Evolutionary conservation across 1,139 yeast species (phyloP), one percentile per base, ranked within the genome.

Genomic region (Suhomyces ambrosiae): DNA sequence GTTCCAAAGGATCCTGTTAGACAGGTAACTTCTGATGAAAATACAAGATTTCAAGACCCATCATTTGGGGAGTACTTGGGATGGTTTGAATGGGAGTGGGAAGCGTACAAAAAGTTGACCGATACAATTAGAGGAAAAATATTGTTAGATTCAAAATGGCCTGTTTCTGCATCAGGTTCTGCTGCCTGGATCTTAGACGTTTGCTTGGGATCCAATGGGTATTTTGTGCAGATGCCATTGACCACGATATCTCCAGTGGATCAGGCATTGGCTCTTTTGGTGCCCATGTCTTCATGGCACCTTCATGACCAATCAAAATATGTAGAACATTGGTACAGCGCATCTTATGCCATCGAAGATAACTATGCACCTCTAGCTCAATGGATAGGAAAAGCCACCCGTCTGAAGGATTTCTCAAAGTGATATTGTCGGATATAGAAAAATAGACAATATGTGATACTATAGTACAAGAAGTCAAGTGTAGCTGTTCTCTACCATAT

Each of bases 221-320:
- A 38, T 18, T 38, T 34, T 32, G 35, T 38, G 4, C 35, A 35
- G 8, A 35, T 30, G 28, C 42, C 42, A 7, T 27, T 38, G 3
- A 15, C 35, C 5, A 38, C 30, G 5, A 32, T 35, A 13, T 38
- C 42, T 9, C 30, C 35, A 7, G 42, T 27, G 7, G 42, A 38
- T 19, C 36, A 32, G 14, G 42, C 38, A 1, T 28, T 38, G 27
- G 36, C 42, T 6, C 33, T 38, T 14, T 29, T 38, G 14, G 38
- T 38, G 12, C 42, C 42, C 5, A 38, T 38, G 42, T 31, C 42
- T 2, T 34, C 38, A 9, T 38, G 42, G 42, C 42, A 38, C 13
- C 23, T 38, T 10, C 37, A 35, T 21, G 33, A 38, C 27, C 42
- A 38, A 17, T 30, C 34, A 5, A 16, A 25, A n/a, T 13, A 17